phyloP scores from a whole-genome alignment of 169 alveolate species.

The Perkinsus olseni region DNA sequence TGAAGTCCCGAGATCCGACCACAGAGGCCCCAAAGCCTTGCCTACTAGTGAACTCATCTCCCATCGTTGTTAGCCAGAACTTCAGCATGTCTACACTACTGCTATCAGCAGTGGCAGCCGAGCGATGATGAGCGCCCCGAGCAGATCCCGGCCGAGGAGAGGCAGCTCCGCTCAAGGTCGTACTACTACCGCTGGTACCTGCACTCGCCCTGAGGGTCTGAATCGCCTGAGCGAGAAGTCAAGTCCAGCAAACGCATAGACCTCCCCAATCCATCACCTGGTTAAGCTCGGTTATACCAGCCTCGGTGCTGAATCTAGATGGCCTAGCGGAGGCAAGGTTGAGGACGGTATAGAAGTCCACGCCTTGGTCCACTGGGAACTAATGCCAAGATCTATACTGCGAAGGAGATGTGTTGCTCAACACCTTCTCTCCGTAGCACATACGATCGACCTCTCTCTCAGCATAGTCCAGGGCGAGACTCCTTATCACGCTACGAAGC shows the following conservation, averaged over 20 bases:
- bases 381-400: not conserved
- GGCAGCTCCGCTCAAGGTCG: too few species aligned
- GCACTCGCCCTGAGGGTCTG: not conserved
- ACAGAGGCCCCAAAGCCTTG: too few species aligned
- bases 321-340: not conserved
- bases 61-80: not conserved
- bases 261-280: too few species aligned
- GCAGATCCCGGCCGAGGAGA: not conserved
- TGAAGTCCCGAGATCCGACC: too few species aligned
- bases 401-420: too few species aligned
- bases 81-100: not conserved
- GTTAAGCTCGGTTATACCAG: not conserved
- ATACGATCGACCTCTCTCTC: not conserved
- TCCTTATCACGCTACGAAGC: not conserved
- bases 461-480: not conserved
- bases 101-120: not conserved
- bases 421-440: not conserved
- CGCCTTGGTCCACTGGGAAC: not conserved
- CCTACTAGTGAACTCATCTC: not conserved
- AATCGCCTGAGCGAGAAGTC: not conserved
- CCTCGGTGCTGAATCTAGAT: not conserved
- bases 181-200: not conserved
- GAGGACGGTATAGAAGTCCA: not conserved
- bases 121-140: too few species aligned
- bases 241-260: too few species aligned